Conservation (phyloP, 768 basidiomycete species). For the Cystofilobasidium bisporidii region DNA sequence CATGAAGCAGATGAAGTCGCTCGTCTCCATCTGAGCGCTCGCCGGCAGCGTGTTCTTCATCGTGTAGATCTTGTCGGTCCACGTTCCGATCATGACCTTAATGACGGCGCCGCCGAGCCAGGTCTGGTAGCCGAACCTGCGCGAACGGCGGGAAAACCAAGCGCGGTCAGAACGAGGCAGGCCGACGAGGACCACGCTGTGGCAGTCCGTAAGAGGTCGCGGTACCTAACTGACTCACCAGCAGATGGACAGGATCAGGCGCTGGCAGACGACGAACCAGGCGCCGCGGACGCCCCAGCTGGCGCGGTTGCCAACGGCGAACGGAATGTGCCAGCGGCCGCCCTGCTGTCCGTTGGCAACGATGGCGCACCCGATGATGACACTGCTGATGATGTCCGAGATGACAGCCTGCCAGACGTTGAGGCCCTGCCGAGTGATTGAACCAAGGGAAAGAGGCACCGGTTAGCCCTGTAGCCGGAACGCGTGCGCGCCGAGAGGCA, state of each 20-base stretch:
- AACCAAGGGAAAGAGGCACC: not conserved
- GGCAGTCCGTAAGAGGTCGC: too few relatives aligned
- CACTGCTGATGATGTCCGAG: constrained; percentile 19
- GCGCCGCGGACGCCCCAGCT: constrained; percentile 25
- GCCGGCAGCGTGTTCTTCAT: constrained; percentile 33
- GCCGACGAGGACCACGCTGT: too few relatives aligned
- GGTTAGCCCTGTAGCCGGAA: too few relatives aligned
- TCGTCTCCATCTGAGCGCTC: constrained; percentile 31
- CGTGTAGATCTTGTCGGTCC: constrained; percentile 29
- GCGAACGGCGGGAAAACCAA: constrained; percentile 2
- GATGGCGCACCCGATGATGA: not conserved
- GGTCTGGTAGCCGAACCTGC: constrained; percentile 31
- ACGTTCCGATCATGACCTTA: constrained; percentile 32
- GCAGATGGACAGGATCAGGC: constrained; percentile 30
- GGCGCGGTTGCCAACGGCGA: constrained; percentile 35
- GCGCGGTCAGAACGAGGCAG: constrained; percentile 26
- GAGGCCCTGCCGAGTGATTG: constrained; percentile 8
- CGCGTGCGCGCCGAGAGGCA: too few relatives aligned
- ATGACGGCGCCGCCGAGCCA: constrained; percentile 32
- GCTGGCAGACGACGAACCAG: constrained; percentile 31
- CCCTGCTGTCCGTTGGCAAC: constrained; percentile 29
- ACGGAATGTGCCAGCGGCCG: constrained; percentile 35
- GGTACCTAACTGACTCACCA: constrained; percentile 33
- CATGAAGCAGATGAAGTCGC: constrained; percentile 31
- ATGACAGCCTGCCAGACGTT: constrained; percentile 33